Percentiles rank a stretch among this genome's conserved stretches.
These are phyloP conservation scores for Panicum hallii DNA, from an alignment of 202 grass and related monocot genomes.

Conservation along the genomic window DNA sequence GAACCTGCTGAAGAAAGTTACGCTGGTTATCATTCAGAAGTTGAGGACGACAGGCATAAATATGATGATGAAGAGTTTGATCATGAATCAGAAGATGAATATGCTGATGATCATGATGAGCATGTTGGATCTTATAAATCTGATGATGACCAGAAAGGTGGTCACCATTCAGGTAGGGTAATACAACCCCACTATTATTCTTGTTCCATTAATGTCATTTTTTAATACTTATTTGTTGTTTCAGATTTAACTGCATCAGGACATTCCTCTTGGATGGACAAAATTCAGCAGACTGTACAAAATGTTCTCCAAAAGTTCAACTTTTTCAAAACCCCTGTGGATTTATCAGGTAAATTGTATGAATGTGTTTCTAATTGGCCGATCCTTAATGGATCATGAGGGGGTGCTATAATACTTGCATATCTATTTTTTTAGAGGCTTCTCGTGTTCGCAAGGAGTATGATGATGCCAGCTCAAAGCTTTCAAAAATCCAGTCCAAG, in stretches of 20 bases:
- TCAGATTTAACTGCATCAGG: slow-evolving; percentile 60
- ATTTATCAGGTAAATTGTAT: slow-evolving; percentile 78
- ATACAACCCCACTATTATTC: slow-evolving; percentile 26
- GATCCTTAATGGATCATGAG: slow-evolving; percentile 16
- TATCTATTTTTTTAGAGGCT: slow-evolving; percentile 68
- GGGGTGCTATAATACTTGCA: slow-evolving; percentile 33
- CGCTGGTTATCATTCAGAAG: slow-evolving; percentile 70
- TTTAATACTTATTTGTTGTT: slow-evolving; percentile 43
- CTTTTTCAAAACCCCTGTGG: slow-evolving; percentile 88
- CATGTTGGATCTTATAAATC: slow-evolving; percentile 55
- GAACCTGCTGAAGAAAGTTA: slow-evolving; percentile 70
- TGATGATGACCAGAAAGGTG: slow-evolving; percentile 69
- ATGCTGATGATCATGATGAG: slow-evolving; percentile 69
- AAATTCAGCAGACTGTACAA: slow-evolving; percentile 85
- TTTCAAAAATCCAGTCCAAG: slow-evolving; percentile 94
- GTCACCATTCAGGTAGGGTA: slow-evolving; percentile 71
- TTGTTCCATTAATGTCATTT: neutral
- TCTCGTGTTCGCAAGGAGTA: slow-evolving; percentile 86
- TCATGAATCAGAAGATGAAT: slow-evolving; percentile 70
- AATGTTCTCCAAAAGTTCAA: slow-evolving; percentile 88
- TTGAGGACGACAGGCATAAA: slow-evolving; percentile 84
- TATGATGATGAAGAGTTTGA: slow-evolving; percentile 70
- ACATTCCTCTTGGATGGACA: slow-evolving; percentile 73
- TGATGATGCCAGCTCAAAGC: slow-evolving; percentile 88
- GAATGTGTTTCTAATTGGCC: slow-evolving; percentile 21